Base-by-base conservation (phyloP, 2,329 filamentous ascomycete species). In the Arthrobotrys iridis region DNA sequence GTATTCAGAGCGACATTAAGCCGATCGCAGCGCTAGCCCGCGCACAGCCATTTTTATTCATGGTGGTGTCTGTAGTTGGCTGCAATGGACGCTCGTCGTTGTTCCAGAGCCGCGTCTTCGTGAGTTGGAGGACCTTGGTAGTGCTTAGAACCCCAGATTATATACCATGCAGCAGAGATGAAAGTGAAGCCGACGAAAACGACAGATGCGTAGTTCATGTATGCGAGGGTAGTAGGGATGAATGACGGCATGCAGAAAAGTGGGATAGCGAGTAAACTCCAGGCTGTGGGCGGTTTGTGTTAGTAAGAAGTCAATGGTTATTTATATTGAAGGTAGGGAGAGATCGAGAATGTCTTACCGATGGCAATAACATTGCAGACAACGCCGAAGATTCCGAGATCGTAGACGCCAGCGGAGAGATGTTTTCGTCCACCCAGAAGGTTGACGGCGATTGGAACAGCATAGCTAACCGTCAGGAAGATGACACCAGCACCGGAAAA, bases 141-240 rank as follows among this genome's bases (percentile, higher is more conserved):
- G 82, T 92, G 87, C 82, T 88, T 87, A 82, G 87, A 86, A 33
- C 90, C 90, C 88, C 89, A 91, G 59, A 85, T 84, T 78, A 88
- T 83, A 83, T 93, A 93, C 89, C 90, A 93, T 5, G 83, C 81
- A 7, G 84, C 85, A 0, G 90, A 87, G 68, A 92, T 85, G 40
- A 84, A 55, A 64, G 87, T 85, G 76, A 91, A 89, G 3, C 85
- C 88, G 24, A 90, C 86, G 78, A 92, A 91, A n/a, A 93, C 90
- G 33, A 89, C 90, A 11, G 88, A 88, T 0, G 90, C 90, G 81
- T 91, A 93, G 84, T 93, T 93, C 84, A 92, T 89, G 40, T 84
- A 85, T 15, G 82, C 80, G 4, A 85, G 82, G 0, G 85, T 86
- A 40, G 90, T 88, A 4, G 88, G 88, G n/a, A 91, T 83, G 45